Base-by-base conservation (phyloP, 2,329 filamentous ascomycete genomes). In the Dichotomopilus funicola region DNA sequence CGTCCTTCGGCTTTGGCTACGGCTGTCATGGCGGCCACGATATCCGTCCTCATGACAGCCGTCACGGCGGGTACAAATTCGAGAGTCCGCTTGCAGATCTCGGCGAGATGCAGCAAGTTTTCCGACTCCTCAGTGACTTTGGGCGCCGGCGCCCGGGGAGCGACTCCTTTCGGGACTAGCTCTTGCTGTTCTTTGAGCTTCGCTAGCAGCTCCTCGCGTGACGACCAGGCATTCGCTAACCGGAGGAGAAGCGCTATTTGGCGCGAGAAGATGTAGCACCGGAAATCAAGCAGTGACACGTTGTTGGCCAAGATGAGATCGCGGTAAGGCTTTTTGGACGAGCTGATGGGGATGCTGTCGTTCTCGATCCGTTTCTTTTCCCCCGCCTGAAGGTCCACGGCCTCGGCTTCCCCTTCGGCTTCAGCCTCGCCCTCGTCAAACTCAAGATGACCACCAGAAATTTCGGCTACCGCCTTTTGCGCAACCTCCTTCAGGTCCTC, bases 251-350 rank as follows among this genome's bases (percentile, higher is more conserved):
- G 73, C 2, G 87, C 82, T 59, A 96, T 83, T 65, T 99, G 92
- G 31, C 94, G 82, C 3, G 90, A 85, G 69, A 97, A 99, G 10
- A 99, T 85, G 68, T 99, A 99, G 63, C 88, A 89, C 49, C 89
- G 81, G 68, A 99, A 97, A 70, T 99, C 94, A 67, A 97, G 96
- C 2, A 96, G 78, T 0, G 94, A 99, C 38, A 99, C 95, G 62
- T 96, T 89, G 73, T 95, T 99, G 11, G 89, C 87, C 41, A 99
- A 76, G 49, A 99, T 99, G 64, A 95, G 83, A 55, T 95, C 90
- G 51, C 92, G 83, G 67, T 97, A 99, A 1, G 88, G 81, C 69
- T 96, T 96, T 60, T 83, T 83, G 1, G 79, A 77, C 8, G 82
- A 75, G 59, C 78, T 81, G 61, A 87, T 79, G 33, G 82, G 78